phyloP scores from a whole-genome alignment of 495 filamentous ascomycete species.

The Halenospora varia region DNA sequence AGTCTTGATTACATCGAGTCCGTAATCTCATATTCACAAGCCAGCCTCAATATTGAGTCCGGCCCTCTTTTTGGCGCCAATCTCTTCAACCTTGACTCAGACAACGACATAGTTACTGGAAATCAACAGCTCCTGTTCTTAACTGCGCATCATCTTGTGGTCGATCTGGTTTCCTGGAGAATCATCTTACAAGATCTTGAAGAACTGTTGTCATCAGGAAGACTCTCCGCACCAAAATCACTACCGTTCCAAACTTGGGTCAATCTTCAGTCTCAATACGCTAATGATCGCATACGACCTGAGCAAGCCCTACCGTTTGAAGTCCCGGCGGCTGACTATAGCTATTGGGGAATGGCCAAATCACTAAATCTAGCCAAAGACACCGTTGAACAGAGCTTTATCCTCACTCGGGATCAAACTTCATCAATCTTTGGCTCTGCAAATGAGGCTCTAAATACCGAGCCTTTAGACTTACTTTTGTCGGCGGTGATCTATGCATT shows the following conservation, averaged over 20 bases:
- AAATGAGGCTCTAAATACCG: constrained; percentile 40
- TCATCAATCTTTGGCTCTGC: constrained; percentile 36
- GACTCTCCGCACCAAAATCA: constrained; percentile 13
- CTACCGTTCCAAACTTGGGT: constrained; percentile 66
- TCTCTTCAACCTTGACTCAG: constrained; percentile 45
- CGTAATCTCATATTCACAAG: not conserved
- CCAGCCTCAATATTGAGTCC: not conserved
- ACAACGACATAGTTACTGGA: constrained; percentile 13
- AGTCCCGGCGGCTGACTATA: constrained; percentile 25
- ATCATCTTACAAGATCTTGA: constrained; percentile 64
- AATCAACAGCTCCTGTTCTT: constrained; percentile 50
- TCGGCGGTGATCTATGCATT: constrained; percentile 46
- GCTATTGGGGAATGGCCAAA: constrained; percentile 44
- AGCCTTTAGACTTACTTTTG: constrained; percentile 44
- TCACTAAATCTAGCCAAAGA: constrained; percentile 40
- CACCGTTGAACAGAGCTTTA: constrained; percentile 34
- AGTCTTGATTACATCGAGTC: not conserved
- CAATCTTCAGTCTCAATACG: constrained; percentile 24
- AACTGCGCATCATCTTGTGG: constrained; percentile 60
- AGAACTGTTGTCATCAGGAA: constrained; percentile 41
- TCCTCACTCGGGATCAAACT: constrained; percentile 38
- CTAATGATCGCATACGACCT: not conserved
- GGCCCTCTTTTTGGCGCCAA: constrained; percentile 12
- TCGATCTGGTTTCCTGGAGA: constrained; percentile 67
- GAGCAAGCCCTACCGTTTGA: not conserved